phyloP scores from a whole-genome alignment of 1,284 basidiomycete species.

The Malassezia caprae region DNA sequence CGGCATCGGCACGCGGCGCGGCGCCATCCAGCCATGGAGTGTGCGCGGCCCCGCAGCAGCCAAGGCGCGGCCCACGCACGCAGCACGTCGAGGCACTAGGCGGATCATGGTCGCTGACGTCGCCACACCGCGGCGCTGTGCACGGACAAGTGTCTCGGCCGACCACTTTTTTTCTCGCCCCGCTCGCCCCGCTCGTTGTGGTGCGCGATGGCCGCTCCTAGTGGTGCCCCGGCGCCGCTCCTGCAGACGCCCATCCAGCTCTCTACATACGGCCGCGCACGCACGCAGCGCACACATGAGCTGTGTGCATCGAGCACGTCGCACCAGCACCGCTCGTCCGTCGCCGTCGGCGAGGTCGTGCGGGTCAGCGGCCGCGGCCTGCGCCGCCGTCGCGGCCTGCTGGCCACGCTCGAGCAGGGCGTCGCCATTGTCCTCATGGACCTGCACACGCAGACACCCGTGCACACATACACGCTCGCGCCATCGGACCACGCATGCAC shows the following conservation, averaged over 20 bases:
- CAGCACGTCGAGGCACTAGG: not conserved
- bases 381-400: slow-evolving; percentile 10
- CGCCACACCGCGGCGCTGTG: not conserved
- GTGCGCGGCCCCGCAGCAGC: not conserved
- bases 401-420: slow-evolving; percentile 16
- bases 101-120: not conserved
- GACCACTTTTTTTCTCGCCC: slow-evolving; percentile 1
- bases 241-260: slow-evolving; percentile 19
- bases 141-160: slow-evolving; percentile 11
- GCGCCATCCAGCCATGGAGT: not conserved
- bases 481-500: slow-evolving; percentile 13
- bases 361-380: slow-evolving; percentile 2
- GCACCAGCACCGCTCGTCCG: slow-evolving; percentile 1
- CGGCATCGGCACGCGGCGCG: not conserved
- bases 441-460: slow-evolving; percentile 15
- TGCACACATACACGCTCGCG: slow-evolving; percentile 16
- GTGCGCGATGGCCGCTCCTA: not conserved
- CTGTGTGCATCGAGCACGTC: not conserved
- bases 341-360: slow-evolving; percentile 17
- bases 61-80: too few species aligned
- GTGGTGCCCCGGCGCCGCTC: slow-evolving; percentile 7
- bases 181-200: not conserved
- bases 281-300: not conserved
- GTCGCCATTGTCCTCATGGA: slow-evolving; percentile 13
- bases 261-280: slow-evolving; percentile 3